Percentiles rank a stretch among this genome's conserved stretches.
phyloP scores from a whole-genome alignment of 2,329 filamentous ascomycete species.

The Dactylellina parvicollis region DNA sequence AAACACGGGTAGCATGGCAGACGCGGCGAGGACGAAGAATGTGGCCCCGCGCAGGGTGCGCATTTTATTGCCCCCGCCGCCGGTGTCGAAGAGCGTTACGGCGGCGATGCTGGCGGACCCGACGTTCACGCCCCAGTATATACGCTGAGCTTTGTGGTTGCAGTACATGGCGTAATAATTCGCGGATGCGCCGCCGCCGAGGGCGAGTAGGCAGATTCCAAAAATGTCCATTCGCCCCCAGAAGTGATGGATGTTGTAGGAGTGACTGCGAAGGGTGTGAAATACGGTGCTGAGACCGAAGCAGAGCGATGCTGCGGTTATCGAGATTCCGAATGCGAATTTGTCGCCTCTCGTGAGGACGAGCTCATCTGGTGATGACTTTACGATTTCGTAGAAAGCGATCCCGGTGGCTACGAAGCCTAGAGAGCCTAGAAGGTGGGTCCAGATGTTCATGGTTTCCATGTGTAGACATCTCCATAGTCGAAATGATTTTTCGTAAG shows the following conservation, averaged over 20 bases:
- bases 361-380: too few relatives aligned
- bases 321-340: conserved; percentile 26
- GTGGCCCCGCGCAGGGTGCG: too few relatives aligned
- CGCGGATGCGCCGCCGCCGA: conserved; percentile 21
- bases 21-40: conserved; percentile 57
- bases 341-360: conserved; percentile 11
- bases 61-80: too few relatives aligned
- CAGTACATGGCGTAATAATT: conserved; percentile 59
- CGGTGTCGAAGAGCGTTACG: too few relatives aligned
- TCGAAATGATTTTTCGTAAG: too few relatives aligned
- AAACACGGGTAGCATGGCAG: conserved; percentile 59
- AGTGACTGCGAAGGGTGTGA: conserved; percentile 59
- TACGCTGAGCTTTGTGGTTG: conserved; percentile 37
- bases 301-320: too few relatives aligned
- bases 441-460: too few relatives aligned
- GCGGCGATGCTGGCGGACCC: too few relatives aligned
- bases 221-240: conserved; percentile 59
- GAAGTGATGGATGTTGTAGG: conserved; percentile 58
- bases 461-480: too few relatives aligned
- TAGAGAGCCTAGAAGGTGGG: too few relatives aligned
- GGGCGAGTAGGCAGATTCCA: conserved; percentile 56
- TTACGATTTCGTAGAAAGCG: too few relatives aligned
- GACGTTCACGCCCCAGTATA: conserved; percentile 57
- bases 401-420: too few relatives aligned
- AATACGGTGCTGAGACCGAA: conserved; percentile 58